Base-by-base conservation (phyloP, 208 protist species). In the Trypanosoma rangeli region DNA sequence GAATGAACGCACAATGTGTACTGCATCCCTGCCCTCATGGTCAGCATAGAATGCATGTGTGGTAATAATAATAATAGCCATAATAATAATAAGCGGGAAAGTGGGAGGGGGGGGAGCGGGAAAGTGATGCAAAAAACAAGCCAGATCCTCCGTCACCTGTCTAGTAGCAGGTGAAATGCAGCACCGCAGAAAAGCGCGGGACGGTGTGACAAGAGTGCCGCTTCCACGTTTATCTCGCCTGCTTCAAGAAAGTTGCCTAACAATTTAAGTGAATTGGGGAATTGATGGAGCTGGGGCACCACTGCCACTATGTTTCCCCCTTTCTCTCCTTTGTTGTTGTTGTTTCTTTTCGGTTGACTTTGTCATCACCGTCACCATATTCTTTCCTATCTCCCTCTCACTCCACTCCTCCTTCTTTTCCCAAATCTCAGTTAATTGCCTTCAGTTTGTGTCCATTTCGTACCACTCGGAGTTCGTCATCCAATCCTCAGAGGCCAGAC, bases 401-500 rank as follows among this genome's bases (percentile, higher is more conserved):
- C 42, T 3, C 33, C 5, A 10, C 24, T 39, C 56, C 62, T 49
- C 29, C 4, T 5, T n/a, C 33, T 26, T 60, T 70, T n/a, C 20
- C 39, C 31, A 28, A 39, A 2, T 33, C 44, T 29, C 12, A 28
- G 20, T 63, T 20, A 59, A 50, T 50, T 50, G 10, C 7, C 35
- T 59, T 31, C 31, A 74, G 13, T 55, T 35, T 63, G 42, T n/a
- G 46, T 76, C 64, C 13, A 64, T 63, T 55, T 71, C 68, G 33
- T 81, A 78, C 68, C 73, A 76, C 49, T 80, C 73, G 52, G 79
- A 77, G 52, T 79, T 74, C 22, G 53, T 44, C 39, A 64, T 26
- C 85, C 82, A 89, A n/a, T 83, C 74, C 35, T 77, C 73, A 4
- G 80, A 85, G 39, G 74, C 73, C 18, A 71, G 64, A 20, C 60